Evolutionary conservation across 805 yeast genomes (phyloP).

Genomic region (Candida koratica): DNA sequence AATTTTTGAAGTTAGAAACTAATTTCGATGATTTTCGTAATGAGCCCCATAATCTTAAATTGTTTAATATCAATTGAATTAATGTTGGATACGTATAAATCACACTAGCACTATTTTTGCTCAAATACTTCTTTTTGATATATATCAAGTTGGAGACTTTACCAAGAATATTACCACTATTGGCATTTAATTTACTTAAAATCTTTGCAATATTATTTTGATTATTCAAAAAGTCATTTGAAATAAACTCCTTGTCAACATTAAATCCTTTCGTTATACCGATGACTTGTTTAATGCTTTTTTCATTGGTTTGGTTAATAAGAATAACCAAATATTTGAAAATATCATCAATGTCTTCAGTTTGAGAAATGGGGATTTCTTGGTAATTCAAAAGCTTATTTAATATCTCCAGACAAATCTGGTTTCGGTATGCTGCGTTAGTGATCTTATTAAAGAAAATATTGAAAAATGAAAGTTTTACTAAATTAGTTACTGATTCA

Average conservation of each 20-base stretch:
- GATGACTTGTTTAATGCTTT: constrained; percentile 35
- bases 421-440: constrained; percentile 47
- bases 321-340: constrained; percentile 57
- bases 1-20: constrained; percentile 64
- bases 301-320: constrained; percentile 35
- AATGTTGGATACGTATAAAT: constrained; percentile 74
- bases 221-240: constrained; percentile 38
- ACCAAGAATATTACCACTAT: constrained; percentile 33
- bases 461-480: constrained; percentile 47
- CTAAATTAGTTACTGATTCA: constrained; percentile 35
- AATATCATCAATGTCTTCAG: constrained; percentile 41
- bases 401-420: constrained; percentile 59
- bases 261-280: constrained; percentile 36
- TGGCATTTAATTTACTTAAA: constrained; percentile 53
- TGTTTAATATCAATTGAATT: constrained; percentile 54
- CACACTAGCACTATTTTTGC: constrained; percentile 52
- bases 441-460: constrained; percentile 51
- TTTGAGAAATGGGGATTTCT: constrained; percentile 30
- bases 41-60: constrained; percentile 48
- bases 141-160: constrained; percentile 32
- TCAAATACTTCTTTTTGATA: constrained; percentile 42
- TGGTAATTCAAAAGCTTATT: constrained; percentile 44
- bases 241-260: constrained; percentile 23
- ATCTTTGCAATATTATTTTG: constrained; percentile 68
- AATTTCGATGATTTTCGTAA: constrained; percentile 29